These are phyloP conservation scores for Endocalyx cinctus DNA, from an alignment of 2,329 filamentous ascomycete genomes.

Conservation along the genomic window DNA sequence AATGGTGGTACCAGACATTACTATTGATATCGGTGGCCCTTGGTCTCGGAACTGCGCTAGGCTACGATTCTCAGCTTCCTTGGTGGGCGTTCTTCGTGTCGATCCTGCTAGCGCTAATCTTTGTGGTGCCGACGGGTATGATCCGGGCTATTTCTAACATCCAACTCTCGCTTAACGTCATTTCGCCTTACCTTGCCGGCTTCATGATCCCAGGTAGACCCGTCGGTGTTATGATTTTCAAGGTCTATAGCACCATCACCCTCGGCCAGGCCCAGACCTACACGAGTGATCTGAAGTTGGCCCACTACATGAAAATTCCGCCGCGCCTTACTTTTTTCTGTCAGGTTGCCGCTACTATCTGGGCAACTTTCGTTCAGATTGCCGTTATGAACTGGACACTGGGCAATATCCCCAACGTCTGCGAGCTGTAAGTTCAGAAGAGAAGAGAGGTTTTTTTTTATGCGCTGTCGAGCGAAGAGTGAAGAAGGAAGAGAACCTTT, in stretches of 20 bases:
- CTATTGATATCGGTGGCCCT: conserved; percentile 43
- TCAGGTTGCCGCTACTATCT: conserved; percentile 45
- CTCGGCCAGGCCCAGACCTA: conserved; percentile 33
- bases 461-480: too few relatives aligned
- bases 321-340: conserved; percentile 46
- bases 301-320: conserved; percentile 36
- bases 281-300: conserved; percentile 30
- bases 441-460: too few relatives aligned
- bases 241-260: conserved; percentile 40
- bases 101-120: conserved; percentile 40
- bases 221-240: conserved; percentile 53
- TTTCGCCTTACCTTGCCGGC: conserved; percentile 50
- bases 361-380: conserved; percentile 43
- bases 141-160: conserved; percentile 49
- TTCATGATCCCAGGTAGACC: conserved; percentile 56
- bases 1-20: conserved; percentile 50
- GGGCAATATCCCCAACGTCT: conserved; percentile 39
- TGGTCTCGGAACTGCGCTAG: conserved; percentile 38
- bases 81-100: conserved; percentile 52
- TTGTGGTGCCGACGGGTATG: conserved; percentile 42
- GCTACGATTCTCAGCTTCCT: conserved; percentile 43
- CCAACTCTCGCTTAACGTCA: conserved; percentile 45
- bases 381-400: conserved; percentile 45
- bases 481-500: too few relatives aligned
- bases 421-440: conserved; percentile 24